Evolutionary conservation across 83 land plant species (phyloP), one percentile per base, ranked within the genome.

Genomic region (Picea mariana): DNA sequence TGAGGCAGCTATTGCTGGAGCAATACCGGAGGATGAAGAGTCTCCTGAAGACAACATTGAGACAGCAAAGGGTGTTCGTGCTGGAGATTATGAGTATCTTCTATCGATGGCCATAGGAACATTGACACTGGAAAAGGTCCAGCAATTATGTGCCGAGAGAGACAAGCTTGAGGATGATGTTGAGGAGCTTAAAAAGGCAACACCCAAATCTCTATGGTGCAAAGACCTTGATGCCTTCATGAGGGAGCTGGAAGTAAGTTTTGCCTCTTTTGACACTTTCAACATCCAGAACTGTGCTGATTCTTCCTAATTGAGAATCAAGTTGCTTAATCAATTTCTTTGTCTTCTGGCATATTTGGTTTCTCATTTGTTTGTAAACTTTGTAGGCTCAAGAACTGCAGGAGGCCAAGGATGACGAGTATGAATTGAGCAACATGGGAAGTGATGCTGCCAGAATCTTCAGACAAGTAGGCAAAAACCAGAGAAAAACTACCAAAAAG

Each of bases 91-190:
- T 73, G 99, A 96, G 77, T 97, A 97, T 82, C 83, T 97, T 38
- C 89, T 97, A 5, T 91, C 98, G 12, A 91, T 97, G 98, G 72
- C 99, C 38, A 97, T 97, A 68, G 95, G 94, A 26, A 87, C 90
- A 23, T 81, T 97, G 82, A 97, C 99, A 13, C 59, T 90, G 47
- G 99, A 96, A 81, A 97, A 93, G 83, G 96, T 96, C 38, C 87
- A 96, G 82, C 88, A 88, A 75, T 88, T 98, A 17, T 87, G 89
- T 82, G 77, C 77, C 49, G 87, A 98, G 20, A 87, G 81, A 58
- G 92, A 93, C 75, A 94, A 92, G 75, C 83, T 93, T 21, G 87
- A 86, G n/a, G 85, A 73, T 16, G 92, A 94, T 52, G 94, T 96
- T 40, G 96, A 94, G 49, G 95, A 93, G 52, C 75, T 98, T 60